Evolutionary conservation across 768 basidiomycete genomes (phyloP), one percentile per base, ranked within the genome.

Genomic region (Tylopilus rubrobrunneus): DNA sequence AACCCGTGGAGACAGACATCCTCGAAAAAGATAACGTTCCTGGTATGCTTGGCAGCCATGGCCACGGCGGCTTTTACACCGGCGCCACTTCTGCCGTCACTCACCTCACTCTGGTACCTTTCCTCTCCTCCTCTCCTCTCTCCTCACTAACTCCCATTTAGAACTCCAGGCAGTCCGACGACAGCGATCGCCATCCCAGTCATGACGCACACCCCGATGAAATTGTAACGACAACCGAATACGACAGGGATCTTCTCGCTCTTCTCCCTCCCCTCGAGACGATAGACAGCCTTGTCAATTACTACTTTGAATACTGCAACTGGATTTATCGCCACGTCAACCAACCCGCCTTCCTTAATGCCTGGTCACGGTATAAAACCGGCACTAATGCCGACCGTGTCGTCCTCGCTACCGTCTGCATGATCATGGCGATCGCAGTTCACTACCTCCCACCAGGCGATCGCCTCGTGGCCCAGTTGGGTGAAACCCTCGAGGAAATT

Each of bases 221-320:
- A 40, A 78, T 66, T 62, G 71, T 47, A 25, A 70, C 55, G 66
- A 76, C 67, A 52, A 74, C 74, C 41, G 82, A 81, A 53, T 85
- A 87, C 61, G 89, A 92, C 71, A 78, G 81, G 43, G 89, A 92
- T 67, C 77, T 92, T 9, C 78, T 89, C 56, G 74, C 77, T 5
- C 69, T 79, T 52, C 78, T 92, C 3, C 89, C 89, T 3, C 72
- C 79, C 19, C 69, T 86, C 49, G 79, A 85, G 44, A 73, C 84
- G 48, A 84, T 91, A 61, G 89, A 92, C 62, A 80, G 77, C 17
- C 82, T 92, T 49, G 77, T 92, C 64, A 71, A 72, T 45, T 86
- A 84, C 71, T 92, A 92, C 69, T 91, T 91, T 62, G 86, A 89
- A 60, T 88, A 87, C 64, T 89, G 88, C 78, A 90, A 87, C 68